phyloP scores from a whole-genome alignment of 108 stramenopile genomes.

The Nitzschia putrida region DNA sequence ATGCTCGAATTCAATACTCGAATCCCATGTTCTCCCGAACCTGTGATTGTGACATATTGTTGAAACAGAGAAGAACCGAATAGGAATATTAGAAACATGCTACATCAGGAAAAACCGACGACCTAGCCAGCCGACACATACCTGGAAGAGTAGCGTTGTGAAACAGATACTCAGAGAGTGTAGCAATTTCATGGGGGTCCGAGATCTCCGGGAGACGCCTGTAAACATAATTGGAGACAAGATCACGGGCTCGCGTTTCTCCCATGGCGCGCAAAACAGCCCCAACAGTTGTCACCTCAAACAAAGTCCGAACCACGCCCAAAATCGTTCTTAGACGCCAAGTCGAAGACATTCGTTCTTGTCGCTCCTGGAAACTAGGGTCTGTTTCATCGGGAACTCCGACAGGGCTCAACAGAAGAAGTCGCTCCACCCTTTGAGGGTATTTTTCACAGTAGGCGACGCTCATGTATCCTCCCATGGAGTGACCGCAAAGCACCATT shows the following conservation, averaged over 20 bases:
- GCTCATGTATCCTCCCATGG: constrained; percentile 87
- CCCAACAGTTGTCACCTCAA: constrained; percentile 56
- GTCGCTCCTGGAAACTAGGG: constrained; percentile 19
- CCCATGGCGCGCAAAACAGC: constrained; percentile 58
- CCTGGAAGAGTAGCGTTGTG: constrained; percentile 74
- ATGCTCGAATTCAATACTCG: constrained; percentile 61
- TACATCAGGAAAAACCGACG: too few species aligned
- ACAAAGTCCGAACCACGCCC: constrained; percentile 27
- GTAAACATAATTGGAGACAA: constrained; percentile 57
- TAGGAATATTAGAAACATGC: too few species aligned
- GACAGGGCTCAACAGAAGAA: constrained; percentile 80
- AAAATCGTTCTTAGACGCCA: constrained; percentile 40
- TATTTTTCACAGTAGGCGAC: constrained; percentile 89
- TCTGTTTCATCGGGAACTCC: constrained; percentile 75
- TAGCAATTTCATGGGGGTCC: constrained; percentile 50
- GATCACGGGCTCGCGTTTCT: constrained; percentile 20
- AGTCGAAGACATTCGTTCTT: constrained; percentile 31
- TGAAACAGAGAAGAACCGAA: constrained; percentile 37
- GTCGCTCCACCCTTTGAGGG: constrained; percentile 79
- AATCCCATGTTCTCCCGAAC: constrained; percentile 80
- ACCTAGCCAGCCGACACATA: background rate
- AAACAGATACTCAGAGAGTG: constrained; percentile 65
- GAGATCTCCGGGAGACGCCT: constrained; percentile 62
- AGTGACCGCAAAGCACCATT: constrained; percentile 85
- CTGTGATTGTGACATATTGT: constrained; percentile 49